Evolutionary conservation across 371 early-diverging fungal genomes (phyloP).

Genomic region (Vairimorpha ceranae): DNA sequence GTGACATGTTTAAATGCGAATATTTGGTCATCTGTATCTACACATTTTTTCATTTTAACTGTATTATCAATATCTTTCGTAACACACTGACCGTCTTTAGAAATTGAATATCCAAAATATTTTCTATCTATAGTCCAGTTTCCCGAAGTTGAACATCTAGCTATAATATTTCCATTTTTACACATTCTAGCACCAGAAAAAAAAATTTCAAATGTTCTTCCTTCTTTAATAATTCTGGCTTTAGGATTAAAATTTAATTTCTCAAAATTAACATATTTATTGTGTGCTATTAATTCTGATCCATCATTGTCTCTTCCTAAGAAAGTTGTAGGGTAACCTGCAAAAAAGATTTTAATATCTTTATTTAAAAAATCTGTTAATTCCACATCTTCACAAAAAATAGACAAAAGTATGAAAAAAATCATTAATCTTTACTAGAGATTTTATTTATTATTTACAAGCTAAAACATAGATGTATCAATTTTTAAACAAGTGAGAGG

Average conservation of each 20-base stretch:
- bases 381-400: slow-evolving; percentile 2
- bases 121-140: slow-evolving; percentile 31
- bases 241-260: slow-evolving; percentile 20
- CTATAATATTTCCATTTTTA: slow-evolving; percentile 1
- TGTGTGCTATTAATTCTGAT: not conserved
- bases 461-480: too few relatives aligned
- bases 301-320: not conserved
- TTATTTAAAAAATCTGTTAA: slow-evolving; percentile 22
- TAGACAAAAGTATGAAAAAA: not conserved
- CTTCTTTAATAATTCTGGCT: slow-evolving; percentile 20
- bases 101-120: slow-evolving; percentile 37
- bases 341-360: slow-evolving; percentile 34
- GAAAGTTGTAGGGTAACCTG: slow-evolving; percentile 1
- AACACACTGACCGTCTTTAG: slow-evolving; percentile 18
- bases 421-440: not conserved
- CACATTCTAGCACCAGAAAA: slow-evolving; percentile 23
- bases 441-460: too few relatives aligned
- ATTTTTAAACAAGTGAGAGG: too few relatives aligned
- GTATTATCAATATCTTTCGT: slow-evolving; percentile 29
- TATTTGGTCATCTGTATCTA: slow-evolving; percentile 38
- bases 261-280: slow-evolving; percentile 8
- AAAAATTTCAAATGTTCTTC: slow-evolving; percentile 19
- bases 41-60: slow-evolving; percentile 25
- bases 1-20: slow-evolving; percentile 30
- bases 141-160: slow-evolving; percentile 12